Base-by-base conservation (phyloP, 805 yeast species). In the Nakazawaea holstii region DNA sequence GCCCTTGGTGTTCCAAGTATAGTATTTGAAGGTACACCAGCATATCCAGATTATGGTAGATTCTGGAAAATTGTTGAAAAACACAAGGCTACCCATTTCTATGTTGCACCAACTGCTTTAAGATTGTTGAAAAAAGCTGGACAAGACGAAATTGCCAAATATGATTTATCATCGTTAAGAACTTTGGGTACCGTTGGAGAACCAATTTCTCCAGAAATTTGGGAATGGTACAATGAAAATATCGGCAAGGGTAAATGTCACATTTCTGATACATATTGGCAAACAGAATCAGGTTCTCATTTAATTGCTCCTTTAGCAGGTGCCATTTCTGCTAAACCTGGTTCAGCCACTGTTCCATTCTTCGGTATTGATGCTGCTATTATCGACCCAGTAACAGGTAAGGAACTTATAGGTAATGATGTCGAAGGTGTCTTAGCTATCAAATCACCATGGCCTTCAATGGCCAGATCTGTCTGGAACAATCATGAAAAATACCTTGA, bases 21-120 rank as follows among this genome's bases (percentile, higher is more conserved):
- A 46, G 87, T 92, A 49, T 94, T 94, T 64, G 98, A 94, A 74
- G 94, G 96, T 51, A 94, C 99, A 15, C 98, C 99, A 35, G 97
- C 96, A 33, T 89, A 90, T 69, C 99, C 98, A 56, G 84, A 86
- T 62, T 91, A 81, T 64, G 89, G 96, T 50, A 82, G 99, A 69
- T 92, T 89, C 75, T 94, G 98, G 97, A 86, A 91, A 67, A 91
- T 94, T 60, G 86, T 94, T 54, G 95, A 91, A 68, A 79, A 85
- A 67, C 81, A 94, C 73, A 84, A 77, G 70, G 97, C 89, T 45
- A 91, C 95, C 47, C 97, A 91, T 64, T 92, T 94, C 74, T 94
- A 94, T 68, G 96, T 94, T 55, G 99, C 99, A 6, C 99, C 99
- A 64, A 94, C 99, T 37, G 98, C 98, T 14, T 77, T 94, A 62